Evolutionary conservation across 257 asterid species (phyloP), one percentile per base, ranked within the genome.

Genomic region (Leptodermis oblonga): DNA sequence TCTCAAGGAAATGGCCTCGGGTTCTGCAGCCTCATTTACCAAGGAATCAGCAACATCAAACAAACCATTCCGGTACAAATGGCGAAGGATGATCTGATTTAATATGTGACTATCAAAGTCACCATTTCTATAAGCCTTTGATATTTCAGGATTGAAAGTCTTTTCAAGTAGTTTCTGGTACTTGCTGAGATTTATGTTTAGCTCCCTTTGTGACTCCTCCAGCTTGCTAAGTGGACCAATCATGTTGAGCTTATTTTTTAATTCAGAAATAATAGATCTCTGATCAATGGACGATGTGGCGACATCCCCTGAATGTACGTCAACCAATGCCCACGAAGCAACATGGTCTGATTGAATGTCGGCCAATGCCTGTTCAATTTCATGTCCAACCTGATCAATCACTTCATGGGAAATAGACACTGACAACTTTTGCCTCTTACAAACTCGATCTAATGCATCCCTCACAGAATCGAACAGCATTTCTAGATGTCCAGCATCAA

Each of bases 391-490:
- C 79, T 80, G 82, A 64, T 76, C 77, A 62, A 87, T 82, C 70
- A 84, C 73, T 71, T 85, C 88, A 48, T 79, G 73, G 65, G 84
- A 83, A 76, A 79, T 71, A 28, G 88, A 80, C 41, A 77, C 60
- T 2, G 81, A 87, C 63, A 83, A 22, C 76, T 83, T 83, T 65
- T 82, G 95, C 79, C 73, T 86, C 84, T 84, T 86, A 59, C 73
- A 78, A 64, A 76, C 84, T 76, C 85, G 80, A 78, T 82, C 90
- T 33, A 86, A 77, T 48, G 89, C 82, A 48, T 82, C 88, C 64
- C 77, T 74, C 72, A 86, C 26, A 22, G 72, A 73, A 67, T 43
- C 73, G 56, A 82, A 80, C 79, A 81, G 86, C 95, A 87, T 85
- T 67, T 68, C 53, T 54, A 53, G 51, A 68, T 41, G 12, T 36